Evolutionary conservation across 2,329 filamentous ascomycete species (phyloP), one percentile per base, ranked within the genome.

Genomic region (Pseudogymnoascus sp.): DNA sequence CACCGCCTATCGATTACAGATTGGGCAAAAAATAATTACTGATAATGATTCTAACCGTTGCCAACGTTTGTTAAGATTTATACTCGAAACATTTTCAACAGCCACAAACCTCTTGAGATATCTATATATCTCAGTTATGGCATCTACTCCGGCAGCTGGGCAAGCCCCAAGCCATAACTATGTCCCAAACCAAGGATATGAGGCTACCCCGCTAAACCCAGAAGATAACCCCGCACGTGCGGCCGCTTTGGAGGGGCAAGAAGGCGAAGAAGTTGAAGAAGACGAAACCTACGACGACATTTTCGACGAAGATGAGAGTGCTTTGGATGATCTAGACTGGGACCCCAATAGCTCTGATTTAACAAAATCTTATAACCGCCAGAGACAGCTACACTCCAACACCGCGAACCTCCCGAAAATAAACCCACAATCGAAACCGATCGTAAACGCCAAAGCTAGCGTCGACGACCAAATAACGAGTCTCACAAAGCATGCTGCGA

Each of bases 391-490:
- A 63, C 85, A 88, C 61, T 81, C 79, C 64, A 72, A 66, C 61
- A 64, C 68, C 69, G 70, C 74, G 16, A 76, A 74, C 35, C 76
- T 79, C 61, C 88, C 89, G 2, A 88, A 89, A 70, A 85, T 86
- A 63, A 96, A 95, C 72, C 83, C 87, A 16, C 91, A 93, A 73
- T 38, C 59, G 35, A 90, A 88, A 71, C 90, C 91, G 6, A 83
- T 83, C 0, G 86, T 90, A 53, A 96, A 96, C 75, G 93, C 90
- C 0, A 82, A 84, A 65, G 84, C 90, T 24, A 88, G 86, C 24
- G 83, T 96, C 61, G 91, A 96, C 74, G 93, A 97, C 72, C 91
- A 97, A 70, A 89, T 96, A 61, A 87, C 88, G 4, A 88, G 87
- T n/a, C 82, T 98, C 38, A 86, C 91, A 33, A 89, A 88, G 68